Evolutionary conservation across 306 rosid species (phyloP).

Genomic region (Carpinus fangiana): DNA sequence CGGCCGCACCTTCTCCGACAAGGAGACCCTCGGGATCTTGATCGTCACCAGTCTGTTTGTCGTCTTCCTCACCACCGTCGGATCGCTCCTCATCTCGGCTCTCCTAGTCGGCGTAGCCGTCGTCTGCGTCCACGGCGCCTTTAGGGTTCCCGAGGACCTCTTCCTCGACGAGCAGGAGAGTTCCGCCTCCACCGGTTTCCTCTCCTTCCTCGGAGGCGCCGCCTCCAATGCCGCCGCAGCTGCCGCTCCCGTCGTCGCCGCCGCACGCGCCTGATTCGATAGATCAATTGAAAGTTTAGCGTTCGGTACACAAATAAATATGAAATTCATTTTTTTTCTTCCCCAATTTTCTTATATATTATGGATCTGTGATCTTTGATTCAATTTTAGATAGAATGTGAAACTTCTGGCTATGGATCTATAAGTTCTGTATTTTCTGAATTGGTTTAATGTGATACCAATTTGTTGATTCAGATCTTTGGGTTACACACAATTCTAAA

Average conservation of each 20-base stretch:
- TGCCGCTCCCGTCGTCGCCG: slow-evolving; percentile 37
- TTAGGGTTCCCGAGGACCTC: slow-evolving; percentile 86
- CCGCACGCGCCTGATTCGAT: slow-evolving; percentile 49
- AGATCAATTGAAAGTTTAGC: not conserved
- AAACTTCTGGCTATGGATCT: slow-evolving; percentile 36
- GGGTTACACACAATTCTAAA: not conserved
- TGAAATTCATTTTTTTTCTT: not conserved
- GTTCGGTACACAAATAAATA: slow-evolving; percentile 6
- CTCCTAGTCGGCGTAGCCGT: slow-evolving; percentile 58
- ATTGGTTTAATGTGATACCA: not conserved
- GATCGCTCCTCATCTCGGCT: slow-evolving; percentile 72
- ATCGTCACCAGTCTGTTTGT: slow-evolving; percentile 53
- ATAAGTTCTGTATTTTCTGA: not conserved
- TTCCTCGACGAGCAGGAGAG: slow-evolving; percentile 74
- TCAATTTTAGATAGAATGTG: slow-evolving; percentile 23
- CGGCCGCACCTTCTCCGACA: slow-evolving; percentile 70
- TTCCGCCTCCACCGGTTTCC: slow-evolving; percentile 54
- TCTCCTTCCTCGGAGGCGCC: slow-evolving; percentile 59
- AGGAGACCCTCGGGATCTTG: slow-evolving; percentile 65
- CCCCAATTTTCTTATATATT: slow-evolving; percentile 21
- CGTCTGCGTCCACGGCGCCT: slow-evolving; percentile 75
- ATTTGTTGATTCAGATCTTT: not conserved
- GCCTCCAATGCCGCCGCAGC: slow-evolving; percentile 49
- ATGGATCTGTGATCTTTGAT: slow-evolving; percentile 34
- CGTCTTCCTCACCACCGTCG: slow-evolving; percentile 82